Evolutionary conservation across 352 stramenopile genomes (phyloP), one percentile per base, ranked within the genome.

Genomic region (Elongisporangium undulatum): DNA sequence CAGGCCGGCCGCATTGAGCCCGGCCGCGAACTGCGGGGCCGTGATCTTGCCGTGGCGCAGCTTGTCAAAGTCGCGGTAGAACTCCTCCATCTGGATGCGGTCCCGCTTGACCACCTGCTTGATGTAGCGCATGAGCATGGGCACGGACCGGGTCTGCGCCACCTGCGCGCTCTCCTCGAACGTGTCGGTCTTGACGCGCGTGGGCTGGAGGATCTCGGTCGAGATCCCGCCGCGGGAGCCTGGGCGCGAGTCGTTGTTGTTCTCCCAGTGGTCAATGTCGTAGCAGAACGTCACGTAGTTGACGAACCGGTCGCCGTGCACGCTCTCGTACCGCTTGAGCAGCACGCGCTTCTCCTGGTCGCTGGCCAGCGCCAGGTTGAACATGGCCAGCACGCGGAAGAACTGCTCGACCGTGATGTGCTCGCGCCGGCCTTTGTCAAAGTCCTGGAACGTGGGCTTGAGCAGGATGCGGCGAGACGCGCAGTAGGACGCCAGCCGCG

Each of bases 261-360:
- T 62, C 15, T 74, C 63, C 74, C 74, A 87, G 39, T 85, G 64
- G 53, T 92, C 85, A 3, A 94, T 64, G 22, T 93, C 85, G 51
- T 82, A 77, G 64, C 85, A 94, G 49, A 94, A 94, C 0, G 82
- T 92, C 49, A 91, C 82, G 54, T 92, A 94, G 69, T 93, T 94
- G 21, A 94, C 63, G 38, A 89, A 94, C 4, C 77, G 71, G 12
- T 93, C 83, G 29, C 80, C 85, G 52, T 92, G 78, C 3, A 74
- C 59, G 51, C 85, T 94, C 9, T 77, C 61, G 45, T 93, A 94
- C 5, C 81, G 77, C 60, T 83, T 84, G 23, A 92, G 66, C n/a
- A 94, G 49, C 5, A 82, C 75, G 17, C 61, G 67, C 24, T 66
- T 70, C 61, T 94, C 85, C 7, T 53, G 67, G 16, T 86, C 74